A percentile compares a stretch with the other conserved stretches of the same genome.
Evolutionary conservation across 2,329 filamentous ascomycete genomes (phyloP).

Genomic region (Penicillium sclerotigenum): DNA sequence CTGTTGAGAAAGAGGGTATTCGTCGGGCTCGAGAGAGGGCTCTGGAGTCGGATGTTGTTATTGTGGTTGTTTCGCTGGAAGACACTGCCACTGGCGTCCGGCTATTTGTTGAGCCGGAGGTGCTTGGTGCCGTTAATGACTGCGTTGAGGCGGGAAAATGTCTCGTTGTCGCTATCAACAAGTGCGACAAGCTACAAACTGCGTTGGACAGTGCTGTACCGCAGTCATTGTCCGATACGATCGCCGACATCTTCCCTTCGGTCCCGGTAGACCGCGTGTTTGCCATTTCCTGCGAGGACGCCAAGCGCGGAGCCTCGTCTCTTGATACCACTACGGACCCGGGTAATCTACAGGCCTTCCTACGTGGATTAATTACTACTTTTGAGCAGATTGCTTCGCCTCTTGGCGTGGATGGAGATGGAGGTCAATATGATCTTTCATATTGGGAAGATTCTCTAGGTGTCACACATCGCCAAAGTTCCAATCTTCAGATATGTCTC

Average conservation of each 20-base stretch:
- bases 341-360: slow-evolving; percentile 67
- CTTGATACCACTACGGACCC: slow-evolving; percentile 44
- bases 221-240: slow-evolving; percentile 32
- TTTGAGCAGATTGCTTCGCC: slow-evolving; percentile 56
- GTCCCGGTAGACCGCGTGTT: slow-evolving; percentile 51
- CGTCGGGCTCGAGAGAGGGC: slow-evolving; percentile 78
- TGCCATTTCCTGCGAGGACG: slow-evolving; percentile 70
- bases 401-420: slow-evolving; percentile 32
- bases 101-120: slow-evolving; percentile 53
- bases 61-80: slow-evolving; percentile 77
- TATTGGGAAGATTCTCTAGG: slow-evolving; percentile 81
- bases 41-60: slow-evolving; percentile 76
- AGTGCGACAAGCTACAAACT: slow-evolving; percentile 50
- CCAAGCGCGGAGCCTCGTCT: slow-evolving; percentile 31
- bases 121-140: slow-evolving; percentile 52
- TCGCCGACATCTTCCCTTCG: slow-evolving; percentile 43
- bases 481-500: slow-evolving; percentile 73
- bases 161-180: slow-evolving; percentile 61
- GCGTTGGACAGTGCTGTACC: slow-evolving; percentile 16
- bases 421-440: slow-evolving; percentile 55
- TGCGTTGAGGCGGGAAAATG: slow-evolving; percentile 51
- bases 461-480: slow-evolving; percentile 83
- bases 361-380: slow-evolving; percentile 61
- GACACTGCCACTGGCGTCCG: slow-evolving; percentile 29
- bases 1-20: slow-evolving; percentile 86